phyloP scores from a whole-genome alignment of 176 grass and related monocot genomes.

The Aegilops bicornis region DNA sequence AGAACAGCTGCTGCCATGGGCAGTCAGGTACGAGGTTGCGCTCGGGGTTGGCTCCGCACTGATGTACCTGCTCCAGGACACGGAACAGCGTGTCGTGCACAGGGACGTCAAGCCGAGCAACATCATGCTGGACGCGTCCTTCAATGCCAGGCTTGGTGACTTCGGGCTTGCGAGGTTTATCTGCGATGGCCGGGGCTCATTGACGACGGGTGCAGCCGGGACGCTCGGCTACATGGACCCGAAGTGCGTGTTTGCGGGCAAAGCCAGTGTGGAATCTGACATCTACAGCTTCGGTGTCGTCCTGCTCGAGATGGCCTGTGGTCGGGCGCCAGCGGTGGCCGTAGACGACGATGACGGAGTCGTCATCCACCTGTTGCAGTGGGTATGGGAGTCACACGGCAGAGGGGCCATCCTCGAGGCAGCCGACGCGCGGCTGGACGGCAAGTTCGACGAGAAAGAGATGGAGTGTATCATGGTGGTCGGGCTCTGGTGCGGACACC shows the following conservation, averaged over 20 bases:
- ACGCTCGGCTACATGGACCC: not conserved
- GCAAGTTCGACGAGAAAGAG: not conserved
- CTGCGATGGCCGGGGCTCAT: not conserved
- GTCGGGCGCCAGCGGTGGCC: not conserved
- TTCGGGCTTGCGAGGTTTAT: not conserved
- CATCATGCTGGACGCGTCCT: not conserved
- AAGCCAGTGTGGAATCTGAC: not conserved
- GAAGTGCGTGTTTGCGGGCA: not conserved
- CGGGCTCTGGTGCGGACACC: not conserved
- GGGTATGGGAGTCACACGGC: not conserved
- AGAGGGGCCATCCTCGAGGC: not conserved
- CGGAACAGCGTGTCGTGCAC: not conserved
- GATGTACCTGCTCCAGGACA: not conserved
- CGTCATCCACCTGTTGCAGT: not conserved
- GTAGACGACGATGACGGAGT: not conserved
- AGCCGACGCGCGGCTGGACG: not conserved
- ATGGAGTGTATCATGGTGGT: not conserved
- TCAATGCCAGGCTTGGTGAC: slow-evolving; percentile 24
- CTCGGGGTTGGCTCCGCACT: not conserved
- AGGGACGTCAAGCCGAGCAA: slow-evolving; percentile 14
- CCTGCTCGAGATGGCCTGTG: not conserved
- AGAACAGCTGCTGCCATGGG: slow-evolving; percentile 17
- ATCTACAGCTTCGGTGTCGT: not conserved
- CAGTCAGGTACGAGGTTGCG: not conserved
- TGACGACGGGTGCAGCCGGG: not conserved